phyloP scores from a whole-genome alignment of 345 rosid genomes.

The Sonneratia alba region DNA sequence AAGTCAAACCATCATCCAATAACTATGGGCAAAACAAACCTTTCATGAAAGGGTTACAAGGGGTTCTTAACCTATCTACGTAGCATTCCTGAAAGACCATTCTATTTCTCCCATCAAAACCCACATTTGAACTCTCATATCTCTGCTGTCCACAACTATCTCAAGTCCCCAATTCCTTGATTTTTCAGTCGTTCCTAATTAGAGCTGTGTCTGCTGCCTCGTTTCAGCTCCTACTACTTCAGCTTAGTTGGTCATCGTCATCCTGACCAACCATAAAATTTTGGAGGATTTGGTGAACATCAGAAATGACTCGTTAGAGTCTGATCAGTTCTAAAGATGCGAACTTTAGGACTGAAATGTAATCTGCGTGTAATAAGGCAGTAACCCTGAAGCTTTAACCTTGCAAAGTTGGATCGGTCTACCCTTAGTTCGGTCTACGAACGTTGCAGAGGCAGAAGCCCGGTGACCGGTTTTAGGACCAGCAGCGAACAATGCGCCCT shows the following conservation, averaged over 20 bases:
- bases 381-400: neutral
- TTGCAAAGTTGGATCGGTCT: constrained; percentile 39
- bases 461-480: constrained; percentile 41
- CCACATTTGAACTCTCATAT: neutral
- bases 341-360: neutral
- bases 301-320: neutral
- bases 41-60: too few species aligned
- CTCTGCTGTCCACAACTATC: neutral
- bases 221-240: too few species aligned
- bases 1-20: too few species aligned
- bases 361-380: neutral
- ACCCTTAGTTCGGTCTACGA: constrained; percentile 36
- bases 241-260: too few species aligned
- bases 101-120: neutral
- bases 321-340: neutral
- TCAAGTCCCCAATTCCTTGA: too few species aligned
- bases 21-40: too few species aligned
- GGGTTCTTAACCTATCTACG: too few species aligned
- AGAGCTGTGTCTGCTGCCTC: too few species aligned
- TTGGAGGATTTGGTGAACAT: too few species aligned
- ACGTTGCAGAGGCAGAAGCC: constrained; percentile 37
- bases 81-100: too few species aligned
- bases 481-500: constrained; percentile 40
- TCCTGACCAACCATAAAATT: too few species aligned
- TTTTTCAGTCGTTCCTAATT: too few species aligned